phyloP scores from a whole-genome alignment of 2,329 filamentous ascomycete species.

The Epicoccum nigrum region DNA sequence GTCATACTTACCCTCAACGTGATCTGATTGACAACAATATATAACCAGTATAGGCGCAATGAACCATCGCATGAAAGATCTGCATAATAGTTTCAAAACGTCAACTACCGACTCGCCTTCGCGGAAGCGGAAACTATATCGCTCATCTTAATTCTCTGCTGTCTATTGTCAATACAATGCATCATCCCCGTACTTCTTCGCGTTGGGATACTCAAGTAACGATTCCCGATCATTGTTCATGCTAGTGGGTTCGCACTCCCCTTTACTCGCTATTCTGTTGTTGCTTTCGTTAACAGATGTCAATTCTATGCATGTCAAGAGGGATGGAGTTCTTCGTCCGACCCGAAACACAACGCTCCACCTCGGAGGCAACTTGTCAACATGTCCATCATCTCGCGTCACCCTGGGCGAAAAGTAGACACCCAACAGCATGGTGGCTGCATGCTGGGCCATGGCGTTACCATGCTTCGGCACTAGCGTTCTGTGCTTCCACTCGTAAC shows the following conservation, averaged over 20 bases:
- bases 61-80: slow-evolving; percentile 1
- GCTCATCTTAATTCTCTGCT: slow-evolving; percentile 9
- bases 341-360: slow-evolving; percentile 6
- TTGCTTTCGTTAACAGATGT: background rate
- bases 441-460: background rate
- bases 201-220: no score
- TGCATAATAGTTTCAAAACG: slow-evolving; percentile 12
- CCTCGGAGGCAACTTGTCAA: background rate
- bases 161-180: slow-evolving; percentile 4
- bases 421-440: background rate
- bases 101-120: slow-evolving; percentile 7
- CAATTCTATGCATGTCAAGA: background rate
- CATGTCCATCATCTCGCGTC: background rate
- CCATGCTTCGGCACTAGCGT: background rate
- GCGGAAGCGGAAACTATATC: slow-evolving; percentile 12
- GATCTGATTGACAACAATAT: background rate
- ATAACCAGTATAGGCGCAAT: background rate
- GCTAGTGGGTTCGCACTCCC: background rate
- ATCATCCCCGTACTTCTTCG: no score
- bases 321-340: background rate
- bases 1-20: background rate
- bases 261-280: no score
- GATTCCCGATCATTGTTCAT: no score
- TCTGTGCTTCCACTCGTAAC: slow-evolving; percentile 6
- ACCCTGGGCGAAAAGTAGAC: no score